phyloP scores from a whole-genome alignment of 345 rosid genomes.

The Linum usitatissimum region DNA sequence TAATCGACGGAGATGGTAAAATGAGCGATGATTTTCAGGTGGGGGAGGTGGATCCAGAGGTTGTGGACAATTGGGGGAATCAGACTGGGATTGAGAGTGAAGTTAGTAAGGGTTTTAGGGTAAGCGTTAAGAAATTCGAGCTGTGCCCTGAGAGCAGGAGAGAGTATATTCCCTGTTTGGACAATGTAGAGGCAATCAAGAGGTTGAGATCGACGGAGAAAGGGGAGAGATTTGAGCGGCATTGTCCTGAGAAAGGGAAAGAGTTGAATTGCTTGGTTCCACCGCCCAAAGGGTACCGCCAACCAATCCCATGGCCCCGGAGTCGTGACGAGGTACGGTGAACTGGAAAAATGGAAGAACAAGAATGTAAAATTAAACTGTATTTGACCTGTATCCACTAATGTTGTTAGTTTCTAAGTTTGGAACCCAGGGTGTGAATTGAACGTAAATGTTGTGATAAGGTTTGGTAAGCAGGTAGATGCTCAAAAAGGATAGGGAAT shows the following conservation, averaged over 20 bases:
- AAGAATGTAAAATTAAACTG: not conserved
- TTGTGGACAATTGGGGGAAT: slow-evolving; percentile 44
- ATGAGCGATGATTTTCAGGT: slow-evolving; percentile 74
- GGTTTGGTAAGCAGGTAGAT: too few species aligned
- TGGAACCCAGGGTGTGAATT: too few species aligned
- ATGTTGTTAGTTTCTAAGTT: too few species aligned
- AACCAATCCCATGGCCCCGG: slow-evolving; percentile 78
- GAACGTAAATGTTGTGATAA: too few species aligned
- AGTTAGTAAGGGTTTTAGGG: slow-evolving; percentile 13
- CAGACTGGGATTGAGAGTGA: slow-evolving; percentile 18
- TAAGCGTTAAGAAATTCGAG: slow-evolving; percentile 28
- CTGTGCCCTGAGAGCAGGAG: slow-evolving; percentile 52
- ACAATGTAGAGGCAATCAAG: slow-evolving; percentile 57
- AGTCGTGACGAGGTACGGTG: slow-evolving; percentile 82
- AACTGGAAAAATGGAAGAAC: not conserved
- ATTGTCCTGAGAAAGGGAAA: slow-evolving; percentile 59
- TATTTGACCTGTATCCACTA: not conserved
- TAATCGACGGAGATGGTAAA: slow-evolving; percentile 70
- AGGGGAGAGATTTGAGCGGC: slow-evolving; percentile 76
- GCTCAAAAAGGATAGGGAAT: too few species aligned
- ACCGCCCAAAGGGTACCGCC: slow-evolving; percentile 56
- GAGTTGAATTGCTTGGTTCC: slow-evolving; percentile 77
- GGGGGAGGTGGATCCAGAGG: slow-evolving; percentile 61
- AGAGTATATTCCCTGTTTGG: slow-evolving; percentile 87
- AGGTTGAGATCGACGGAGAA: slow-evolving; percentile 54